Conservation (phyloP, 441 rosid genomes). For the Pelargonium citronellum region DNA sequence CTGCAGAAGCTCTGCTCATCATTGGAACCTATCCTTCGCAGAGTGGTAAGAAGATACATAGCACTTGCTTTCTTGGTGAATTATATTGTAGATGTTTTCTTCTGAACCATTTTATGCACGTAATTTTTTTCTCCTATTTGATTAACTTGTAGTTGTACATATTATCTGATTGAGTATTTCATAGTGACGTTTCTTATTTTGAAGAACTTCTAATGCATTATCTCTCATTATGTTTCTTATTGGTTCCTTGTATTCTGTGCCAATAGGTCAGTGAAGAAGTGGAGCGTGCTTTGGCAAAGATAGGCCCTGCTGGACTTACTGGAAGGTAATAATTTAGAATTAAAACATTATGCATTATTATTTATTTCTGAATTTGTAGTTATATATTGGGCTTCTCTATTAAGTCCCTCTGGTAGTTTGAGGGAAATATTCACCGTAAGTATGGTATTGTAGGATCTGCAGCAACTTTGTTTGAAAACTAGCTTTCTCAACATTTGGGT, state of each 20-base stretch:
- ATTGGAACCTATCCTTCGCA: conserved; percentile 91
- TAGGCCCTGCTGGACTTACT: conserved; percentile 78
- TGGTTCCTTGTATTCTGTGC: not conserved
- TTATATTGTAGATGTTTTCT: not conserved
- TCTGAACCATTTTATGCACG: not conserved
- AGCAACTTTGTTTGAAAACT: too few relatives aligned
- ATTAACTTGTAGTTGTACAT: not conserved
- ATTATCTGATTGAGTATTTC: not conserved
- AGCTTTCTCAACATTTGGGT: too few relatives aligned
- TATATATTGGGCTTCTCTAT: too few relatives aligned
- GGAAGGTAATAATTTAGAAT: conserved; percentile 26
- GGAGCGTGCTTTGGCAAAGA: conserved; percentile 93
- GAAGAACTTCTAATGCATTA: not conserved
- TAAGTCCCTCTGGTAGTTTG: not conserved
- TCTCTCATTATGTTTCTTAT: not conserved
- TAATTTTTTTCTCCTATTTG: not conserved
- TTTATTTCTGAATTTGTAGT: not conserved
- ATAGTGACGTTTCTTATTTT: not conserved
- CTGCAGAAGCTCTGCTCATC: conserved; percentile 97
- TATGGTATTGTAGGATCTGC: too few relatives aligned
- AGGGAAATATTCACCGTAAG: not conserved
- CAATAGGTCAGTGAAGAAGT: conserved; percentile 96
- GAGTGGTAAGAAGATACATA: conserved; percentile 64
- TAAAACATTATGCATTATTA: conserved; percentile 9
- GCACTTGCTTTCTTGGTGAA: not conserved